These are phyloP conservation scores for Coemansia aciculifera DNA, from an alignment of 192 early-diverging fungal species.

Conservation along the genomic window DNA sequence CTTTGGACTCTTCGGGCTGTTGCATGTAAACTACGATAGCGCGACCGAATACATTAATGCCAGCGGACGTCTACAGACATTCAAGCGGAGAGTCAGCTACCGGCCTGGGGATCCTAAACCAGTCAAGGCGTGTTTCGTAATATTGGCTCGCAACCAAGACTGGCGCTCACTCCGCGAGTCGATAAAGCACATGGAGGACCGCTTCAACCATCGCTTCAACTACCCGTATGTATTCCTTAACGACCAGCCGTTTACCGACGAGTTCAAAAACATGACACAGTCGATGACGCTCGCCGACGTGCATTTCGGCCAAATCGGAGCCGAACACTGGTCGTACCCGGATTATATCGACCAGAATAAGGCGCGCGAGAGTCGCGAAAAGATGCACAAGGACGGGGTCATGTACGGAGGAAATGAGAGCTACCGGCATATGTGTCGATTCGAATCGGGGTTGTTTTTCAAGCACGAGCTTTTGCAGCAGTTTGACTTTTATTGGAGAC, in stretches of 20 bases:
- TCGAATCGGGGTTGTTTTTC: slow-evolving; percentile 43
- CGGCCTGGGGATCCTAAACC: slow-evolving; percentile 32
- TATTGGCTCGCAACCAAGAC: slow-evolving; percentile 70
- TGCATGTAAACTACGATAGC: slow-evolving; percentile 41
- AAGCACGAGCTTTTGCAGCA: slow-evolving; percentile 37
- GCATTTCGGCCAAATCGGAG: slow-evolving; percentile 37
- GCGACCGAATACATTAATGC: slow-evolving; percentile 20
- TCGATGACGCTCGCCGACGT: slow-evolving; percentile 37
- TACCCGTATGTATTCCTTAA: slow-evolving; percentile 85
- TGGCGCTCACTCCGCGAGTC: slow-evolving; percentile 58
- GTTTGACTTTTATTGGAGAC: slow-evolving; percentile 55
- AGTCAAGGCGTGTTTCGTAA: slow-evolving; percentile 63
- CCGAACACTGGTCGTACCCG: slow-evolving; percentile 44
- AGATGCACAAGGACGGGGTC: slow-evolving; percentile 59
- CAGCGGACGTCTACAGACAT: slow-evolving; percentile 17
- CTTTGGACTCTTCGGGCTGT: slow-evolving; percentile 27
- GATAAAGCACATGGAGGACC: slow-evolving; percentile 63
- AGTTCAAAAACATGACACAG: slow-evolving; percentile 60
- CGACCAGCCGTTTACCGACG: slow-evolving; percentile 67
- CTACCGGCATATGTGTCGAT: slow-evolving; percentile 45
- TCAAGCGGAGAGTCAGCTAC: slow-evolving; percentile 34
- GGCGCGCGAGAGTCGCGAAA: slow-evolving; percentile 20
- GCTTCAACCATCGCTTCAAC: slow-evolving; percentile 71
- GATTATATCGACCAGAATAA: slow-evolving; percentile 40
- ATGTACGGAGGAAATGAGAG: slow-evolving; percentile 30